phyloP scores from a whole-genome alignment of 345 rosid genomes.

The Lepidium didymum region DNA sequence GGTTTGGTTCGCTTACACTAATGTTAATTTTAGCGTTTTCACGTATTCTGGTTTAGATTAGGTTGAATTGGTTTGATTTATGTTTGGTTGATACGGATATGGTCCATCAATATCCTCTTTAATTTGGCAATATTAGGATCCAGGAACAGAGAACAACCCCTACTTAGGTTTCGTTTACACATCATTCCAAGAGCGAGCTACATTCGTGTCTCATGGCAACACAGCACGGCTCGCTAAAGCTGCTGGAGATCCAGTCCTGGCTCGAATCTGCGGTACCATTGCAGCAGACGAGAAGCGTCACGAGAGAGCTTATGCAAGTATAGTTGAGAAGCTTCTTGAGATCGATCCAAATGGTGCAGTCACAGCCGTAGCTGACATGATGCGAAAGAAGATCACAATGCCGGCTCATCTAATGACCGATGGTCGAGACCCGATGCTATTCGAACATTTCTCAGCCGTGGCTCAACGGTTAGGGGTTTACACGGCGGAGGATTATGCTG shows the following conservation, averaged over 20 bases:
- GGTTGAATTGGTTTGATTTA: background rate
- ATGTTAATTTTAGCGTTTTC: background rate
- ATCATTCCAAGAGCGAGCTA: constrained; percentile 86
- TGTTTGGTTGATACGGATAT: background rate
- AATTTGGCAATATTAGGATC: constrained; percentile 35
- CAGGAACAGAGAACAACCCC: constrained; percentile 66
- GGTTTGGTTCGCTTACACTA: background rate
- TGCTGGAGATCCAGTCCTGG: constrained; percentile 50
- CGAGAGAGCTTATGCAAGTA: constrained; percentile 48
- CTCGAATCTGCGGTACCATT: constrained; percentile 62
- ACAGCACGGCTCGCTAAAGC: constrained; percentile 58
- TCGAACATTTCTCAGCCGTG: constrained; percentile 55
- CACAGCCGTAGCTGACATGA: constrained; percentile 47
- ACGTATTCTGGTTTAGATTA: background rate
- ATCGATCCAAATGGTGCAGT: constrained; percentile 49
- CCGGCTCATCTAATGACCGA: constrained; percentile 69
- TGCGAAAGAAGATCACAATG: constrained; percentile 64
- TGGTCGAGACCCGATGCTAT: constrained; percentile 46
- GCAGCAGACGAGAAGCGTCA: constrained; percentile 76
- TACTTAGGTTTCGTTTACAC: constrained; percentile 79
- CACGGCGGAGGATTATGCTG: constrained; percentile 63
- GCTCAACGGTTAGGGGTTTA: constrained; percentile 66
- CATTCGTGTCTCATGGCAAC: constrained; percentile 77
- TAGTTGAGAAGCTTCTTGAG: constrained; percentile 58
- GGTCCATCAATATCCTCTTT: background rate